Base-by-base conservation (phyloP, 208 protist species). In the Tritrichomonas musculus region DNA sequence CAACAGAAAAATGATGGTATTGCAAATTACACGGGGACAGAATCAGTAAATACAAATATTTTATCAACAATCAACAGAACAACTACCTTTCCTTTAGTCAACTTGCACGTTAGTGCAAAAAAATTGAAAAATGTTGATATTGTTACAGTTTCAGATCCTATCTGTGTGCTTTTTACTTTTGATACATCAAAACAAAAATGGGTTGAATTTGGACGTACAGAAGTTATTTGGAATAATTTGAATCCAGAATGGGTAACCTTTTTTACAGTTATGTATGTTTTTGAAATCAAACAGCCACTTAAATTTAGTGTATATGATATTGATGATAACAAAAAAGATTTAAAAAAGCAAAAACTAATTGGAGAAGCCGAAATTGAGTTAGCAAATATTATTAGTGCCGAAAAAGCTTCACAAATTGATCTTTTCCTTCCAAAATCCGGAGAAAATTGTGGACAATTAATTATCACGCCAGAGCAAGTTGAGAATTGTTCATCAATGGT, bases 181-280 rank as follows among this genome's bases (percentile, higher is more conserved):
- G n/a, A n/a, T n/a, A n/a, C n/a, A n/a, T 1, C 22, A 47, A 84
- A 84, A 9, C 3, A 30, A 2, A 84, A 84, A 53, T 84, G 73
- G 73, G 36, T 13, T 13, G 73, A 84, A 84, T 49, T 53, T 49
- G 36, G 41, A 33, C 33, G 73, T 25, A 84, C 73, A 3, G 73
- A 84, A 53, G 73, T 84, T 53, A 25, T 84, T 53, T 84, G 73
- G 73, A 84, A 84, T n/a, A 84, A 84, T 44, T n/a, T 84, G 4
- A 84, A 84, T 84, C 73, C 73, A 53, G 73, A 84, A n/a, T 84
- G 73, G 73, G 73, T 84, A 9, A 84, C 27, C 8, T 84, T 84
- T 53, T 84, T 84, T 44, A 53, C 73, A 22, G 41, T 84, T 49
- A 33, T 47, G 41, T 84, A 84, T 44, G 36, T 84, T 11, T 84